These are phyloP conservation scores for Colletotrichum gigasporum DNA, from an alignment of 2,329 filamentous ascomycete species.

Conservation along the genomic window DNA sequence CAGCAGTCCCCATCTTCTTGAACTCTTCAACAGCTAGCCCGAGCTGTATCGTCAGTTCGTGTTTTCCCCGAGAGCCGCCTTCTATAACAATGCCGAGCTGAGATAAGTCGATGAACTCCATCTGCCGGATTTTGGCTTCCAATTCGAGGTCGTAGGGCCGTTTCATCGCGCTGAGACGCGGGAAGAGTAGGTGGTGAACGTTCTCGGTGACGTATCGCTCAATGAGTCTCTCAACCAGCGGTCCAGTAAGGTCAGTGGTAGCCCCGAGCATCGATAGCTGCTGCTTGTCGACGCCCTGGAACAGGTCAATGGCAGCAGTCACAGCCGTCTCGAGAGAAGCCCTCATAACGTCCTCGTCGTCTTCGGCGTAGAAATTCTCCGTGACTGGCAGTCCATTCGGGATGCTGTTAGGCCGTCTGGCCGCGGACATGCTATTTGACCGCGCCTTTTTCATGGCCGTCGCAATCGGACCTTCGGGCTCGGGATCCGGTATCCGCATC, in stretches of 20 bases:
- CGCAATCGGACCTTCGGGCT: slow-evolving; percentile 64
- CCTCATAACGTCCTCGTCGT: slow-evolving; percentile 92
- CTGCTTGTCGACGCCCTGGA: slow-evolving; percentile 94
- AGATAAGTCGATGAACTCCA: slow-evolving; percentile 93
- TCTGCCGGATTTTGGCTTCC: slow-evolving; percentile 89
- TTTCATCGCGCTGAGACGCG: slow-evolving; percentile 80
- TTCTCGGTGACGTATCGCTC: slow-evolving; percentile 95
- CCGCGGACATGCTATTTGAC: slow-evolving; percentile 56
- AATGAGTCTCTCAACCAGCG: slow-evolving; percentile 90
- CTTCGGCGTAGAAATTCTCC: slow-evolving; percentile 79
- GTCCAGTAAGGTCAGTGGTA: slow-evolving; percentile 92
- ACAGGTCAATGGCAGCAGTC: slow-evolving; percentile 92
- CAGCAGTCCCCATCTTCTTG: slow-evolving; percentile 80
- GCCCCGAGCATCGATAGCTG: slow-evolving; percentile 91
- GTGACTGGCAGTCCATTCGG: slow-evolving; percentile 57
- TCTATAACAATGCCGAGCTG: slow-evolving; percentile 91
- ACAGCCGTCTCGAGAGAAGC: slow-evolving; percentile 91
- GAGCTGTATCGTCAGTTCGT: slow-evolving; percentile 81
- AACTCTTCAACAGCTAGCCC: slow-evolving; percentile 87
- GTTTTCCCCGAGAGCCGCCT: slow-evolving; percentile 79
- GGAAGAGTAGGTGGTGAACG: slow-evolving; percentile 89
- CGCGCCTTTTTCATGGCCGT: slow-evolving; percentile 64
- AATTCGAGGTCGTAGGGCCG: slow-evolving; percentile 86
- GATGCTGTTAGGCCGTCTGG: slow-evolving; percentile 39
- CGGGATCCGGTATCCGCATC: slow-evolving; percentile 65